Conservation (phyloP, 129 eudicot species). For the Arctium lappa region DNA sequence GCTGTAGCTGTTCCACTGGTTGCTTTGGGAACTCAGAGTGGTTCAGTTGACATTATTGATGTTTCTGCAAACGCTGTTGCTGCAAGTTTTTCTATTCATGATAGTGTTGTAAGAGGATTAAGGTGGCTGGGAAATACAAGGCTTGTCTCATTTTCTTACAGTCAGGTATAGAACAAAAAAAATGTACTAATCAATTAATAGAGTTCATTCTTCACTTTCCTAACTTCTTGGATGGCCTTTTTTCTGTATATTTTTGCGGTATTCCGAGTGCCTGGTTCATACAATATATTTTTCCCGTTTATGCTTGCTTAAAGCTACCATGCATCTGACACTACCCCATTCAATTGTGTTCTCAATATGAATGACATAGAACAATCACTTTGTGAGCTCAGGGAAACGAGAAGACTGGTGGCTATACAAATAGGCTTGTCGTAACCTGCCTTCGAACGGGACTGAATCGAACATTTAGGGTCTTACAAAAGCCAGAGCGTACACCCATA, state of each 20-base stretch:
- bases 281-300: neutral
- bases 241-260: neutral
- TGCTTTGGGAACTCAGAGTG: constrained; percentile 97
- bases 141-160: constrained; percentile 85
- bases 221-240: neutral
- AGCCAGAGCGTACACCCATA: constrained; percentile 97
- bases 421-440: constrained; percentile 93
- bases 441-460: constrained; percentile 94
- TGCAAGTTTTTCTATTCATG: constrained; percentile 85
- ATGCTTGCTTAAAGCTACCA: constrained; percentile 5
- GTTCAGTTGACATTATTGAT: constrained; percentile 82
- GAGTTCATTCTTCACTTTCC: neutral
- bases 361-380: constrained; percentile 18
- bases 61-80: constrained; percentile 93
- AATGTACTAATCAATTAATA: neutral
- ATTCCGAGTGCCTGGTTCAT: constrained; percentile 2
- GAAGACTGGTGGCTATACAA: constrained; percentile 82
- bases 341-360: neutral
- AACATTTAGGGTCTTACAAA: constrained; percentile 85
- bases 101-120: constrained; percentile 83
- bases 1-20: constrained; percentile 94
- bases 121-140: constrained; percentile 98
- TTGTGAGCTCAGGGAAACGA: constrained; percentile 65
- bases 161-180: constrained; percentile 49
- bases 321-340: neutral